Evolutionary conservation across 495 filamentous ascomycete species (phyloP), one percentile per base, ranked within the genome.

Genomic region (Viridothelium virens): DNA sequence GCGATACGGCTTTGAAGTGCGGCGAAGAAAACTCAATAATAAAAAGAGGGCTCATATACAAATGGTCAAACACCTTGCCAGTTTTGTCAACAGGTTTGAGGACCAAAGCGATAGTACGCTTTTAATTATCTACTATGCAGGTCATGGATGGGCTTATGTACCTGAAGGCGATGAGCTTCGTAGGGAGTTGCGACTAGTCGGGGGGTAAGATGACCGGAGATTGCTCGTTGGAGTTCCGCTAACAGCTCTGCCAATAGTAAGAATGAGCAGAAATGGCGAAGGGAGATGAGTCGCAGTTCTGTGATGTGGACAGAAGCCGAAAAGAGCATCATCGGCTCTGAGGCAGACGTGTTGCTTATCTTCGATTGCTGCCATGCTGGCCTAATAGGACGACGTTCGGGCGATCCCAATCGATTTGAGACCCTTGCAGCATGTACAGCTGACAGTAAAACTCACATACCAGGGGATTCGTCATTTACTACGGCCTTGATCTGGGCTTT

Each of bases 91-190:
- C 1, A 12, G 12, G 12, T 44, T 6, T 44, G 50, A 68, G 7
- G 56, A 61, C 44, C 62, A 65, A 18, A 38, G 25, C 14, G 6
- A 48, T 10, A 31, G 62, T 46, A 65, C 68, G 18, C 56, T 70
- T 3, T 61, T 70, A 6, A 68, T 70, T 38, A 64, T 70, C 1
- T 70, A 70, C 44, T 70, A 70, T 48, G 68, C 66, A n/a, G 68
- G 68, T 7, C 68, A 70, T 65, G 68, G 66, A 3, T 68, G 16
- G 44, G 64, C 62, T 44, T 12, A 6, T 44, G 39, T 5, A 6
- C 39, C 39, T 6, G 39, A 44, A 6, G 5, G 6, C 6, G 39
- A 44, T 44, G 39, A 44, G 5, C 12, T 44, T 12, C 39, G 12
- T 6, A 12, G 39, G 12, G 39, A 12, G 6, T 44, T 44, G 39